Conservation (phyloP, 2,329 filamentous ascomycete species). For the Penicillium aurantiogriseum region DNA sequence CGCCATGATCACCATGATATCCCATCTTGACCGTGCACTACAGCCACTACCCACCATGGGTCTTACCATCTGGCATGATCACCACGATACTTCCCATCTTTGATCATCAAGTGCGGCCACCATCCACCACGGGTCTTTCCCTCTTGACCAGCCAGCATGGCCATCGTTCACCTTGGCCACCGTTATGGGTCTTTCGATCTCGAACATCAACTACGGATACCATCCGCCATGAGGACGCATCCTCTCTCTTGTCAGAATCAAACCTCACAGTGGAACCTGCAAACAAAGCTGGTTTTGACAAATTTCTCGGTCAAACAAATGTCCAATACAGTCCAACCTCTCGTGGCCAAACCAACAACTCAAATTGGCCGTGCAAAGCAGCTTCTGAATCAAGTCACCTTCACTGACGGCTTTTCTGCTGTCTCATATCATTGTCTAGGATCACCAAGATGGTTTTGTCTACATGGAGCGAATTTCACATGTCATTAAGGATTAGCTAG, state of each 20-base stretch:
- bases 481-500: not conserved
- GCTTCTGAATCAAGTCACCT: too few relatives aligned
- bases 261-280: not conserved
- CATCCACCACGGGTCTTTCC: not conserved
- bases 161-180: too few relatives aligned
- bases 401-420: not conserved
- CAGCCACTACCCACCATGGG: not conserved
- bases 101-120: not conserved
- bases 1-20: too few relatives aligned
- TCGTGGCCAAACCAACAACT: too few relatives aligned
- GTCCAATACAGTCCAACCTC: not conserved
- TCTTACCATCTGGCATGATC: too few relatives aligned
- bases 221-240: not conserved
- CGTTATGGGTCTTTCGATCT: not conserved
- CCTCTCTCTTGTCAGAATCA: too few relatives aligned
- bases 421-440: not conserved
- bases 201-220: not conserved
- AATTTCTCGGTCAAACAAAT: not conserved
- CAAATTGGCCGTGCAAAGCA: not conserved
- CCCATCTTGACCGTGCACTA: not conserved
- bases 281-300: not conserved
- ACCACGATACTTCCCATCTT: too few relatives aligned
- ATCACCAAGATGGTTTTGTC: not conserved
- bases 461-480: not conserved
- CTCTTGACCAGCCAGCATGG: not conserved